Base-by-base conservation (phyloP, 2,329 filamentous ascomycete species). In the Paecilomyces fulvus region DNA sequence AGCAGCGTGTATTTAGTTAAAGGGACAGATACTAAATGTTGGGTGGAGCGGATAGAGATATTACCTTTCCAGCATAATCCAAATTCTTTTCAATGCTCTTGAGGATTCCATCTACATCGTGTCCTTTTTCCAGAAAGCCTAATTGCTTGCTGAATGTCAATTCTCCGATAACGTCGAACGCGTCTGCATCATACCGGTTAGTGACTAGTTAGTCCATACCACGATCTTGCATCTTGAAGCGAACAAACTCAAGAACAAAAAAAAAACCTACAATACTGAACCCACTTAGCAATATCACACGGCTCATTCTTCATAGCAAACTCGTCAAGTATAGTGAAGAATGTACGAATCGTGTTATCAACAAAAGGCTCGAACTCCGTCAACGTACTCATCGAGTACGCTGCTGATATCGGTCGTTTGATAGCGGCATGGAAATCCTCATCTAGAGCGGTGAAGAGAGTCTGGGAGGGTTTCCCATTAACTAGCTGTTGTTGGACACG, bases 301-400 rank as follows among this genome's bases (percentile, higher is more conserved):
- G 61, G 53, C 28, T 62, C 51, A 1, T 55, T 43, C 17, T 51
- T 51, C 5, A 55, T 60, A 17, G 62, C 67, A 51, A 67, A 62
- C 20, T 56, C 55, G 53, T 70, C 64, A 25, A 72, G n/a, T 23
- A 55, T 58, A 9, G 55, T 17, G 30, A 68, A 64, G 9, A 72
- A 65, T 1, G 59, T 61, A 17, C 57, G 28, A 1, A 70, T 70
- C 0, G 69, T 73, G 1, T 59, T 64, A 53, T 75, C 70, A 5
- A 74, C 71, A 30, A 71, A 68, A 1, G 66, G 65, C 54, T 74
- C 71, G 49, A 72, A 75, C 10, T 72, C 69, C 5, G 76, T 67
- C 11, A 78, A 57, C 0, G 68, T 75, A 20, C 65, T 73, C 64
- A 79, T 68, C 1, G 73, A 70, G 58, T 78, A 78, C 0, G 71